Conservation (phyloP, 73 alveolate species). For the Paramecium sonneborni region DNA sequence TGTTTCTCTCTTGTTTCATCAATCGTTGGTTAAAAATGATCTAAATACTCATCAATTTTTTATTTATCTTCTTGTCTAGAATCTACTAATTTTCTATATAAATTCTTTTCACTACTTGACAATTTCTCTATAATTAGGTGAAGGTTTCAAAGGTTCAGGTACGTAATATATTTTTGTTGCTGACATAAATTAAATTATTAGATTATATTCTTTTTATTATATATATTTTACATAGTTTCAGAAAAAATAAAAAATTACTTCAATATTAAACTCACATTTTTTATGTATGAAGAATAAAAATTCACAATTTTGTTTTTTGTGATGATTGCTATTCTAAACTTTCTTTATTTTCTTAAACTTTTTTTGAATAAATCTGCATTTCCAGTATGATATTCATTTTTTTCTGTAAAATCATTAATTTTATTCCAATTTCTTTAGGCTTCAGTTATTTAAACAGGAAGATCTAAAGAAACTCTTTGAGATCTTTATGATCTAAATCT, state of each 20-base stretch:
- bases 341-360: constrained; percentile 35
- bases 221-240: too few relatives aligned
- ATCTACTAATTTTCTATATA: constrained; percentile 4
- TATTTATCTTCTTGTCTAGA: constrained; percentile 7
- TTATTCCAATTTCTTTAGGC: constrained; percentile 67
- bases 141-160: neutral
- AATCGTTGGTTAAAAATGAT: constrained; percentile 2
- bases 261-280: neutral
- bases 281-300: neutral
- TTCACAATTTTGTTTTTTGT: constrained; percentile 31
- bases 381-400: constrained; percentile 39
- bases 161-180: neutral
- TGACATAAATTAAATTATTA: neutral
- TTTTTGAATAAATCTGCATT: constrained; percentile 54
- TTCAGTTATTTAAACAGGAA: constrained; percentile 71
- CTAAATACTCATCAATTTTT: constrained; percentile 17
- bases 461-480: constrained; percentile 64
- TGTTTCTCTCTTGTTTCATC: constrained; percentile 47
- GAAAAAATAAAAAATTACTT: too few relatives aligned
- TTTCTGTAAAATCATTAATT: constrained; percentile 69
- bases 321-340: neutral
- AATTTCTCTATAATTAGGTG: constrained; percentile 10
- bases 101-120: neutral
- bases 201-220: neutral
- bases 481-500: constrained; percentile 81